A percentile compares a stretch with the other conserved stretches of the same genome.
Conservation (phyloP, 176 grass and related monocot species). For the Tuctoria greenei region DNA sequence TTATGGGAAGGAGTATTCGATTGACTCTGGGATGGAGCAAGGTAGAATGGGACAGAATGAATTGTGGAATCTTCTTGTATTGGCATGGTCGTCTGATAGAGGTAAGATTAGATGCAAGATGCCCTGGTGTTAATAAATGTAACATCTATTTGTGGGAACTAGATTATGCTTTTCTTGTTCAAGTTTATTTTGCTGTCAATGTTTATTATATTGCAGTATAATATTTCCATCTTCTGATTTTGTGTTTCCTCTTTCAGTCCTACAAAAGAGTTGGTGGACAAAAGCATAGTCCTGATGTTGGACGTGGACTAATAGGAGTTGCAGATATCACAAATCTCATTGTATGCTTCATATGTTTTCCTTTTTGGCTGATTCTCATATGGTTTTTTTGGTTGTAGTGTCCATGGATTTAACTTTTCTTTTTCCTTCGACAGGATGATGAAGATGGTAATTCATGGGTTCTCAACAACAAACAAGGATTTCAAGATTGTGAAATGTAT, state of each 20-base stretch:
- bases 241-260: conserved; percentile 51
- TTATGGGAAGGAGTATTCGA: conserved; percentile 59
- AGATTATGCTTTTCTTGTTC: not conserved
- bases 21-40: conserved; percentile 79
- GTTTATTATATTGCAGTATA: not conserved
- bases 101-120: conserved; percentile 39
- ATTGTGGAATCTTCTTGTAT: conserved; percentile 84
- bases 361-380: not conserved
- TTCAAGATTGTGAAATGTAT: conserved; percentile 89
- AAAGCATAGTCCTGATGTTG: conserved; percentile 59
- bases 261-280: conserved; percentile 85
- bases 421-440: conserved; percentile 62
- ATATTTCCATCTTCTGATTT: conserved; percentile 13
- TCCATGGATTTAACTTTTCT: conserved; percentile 25
- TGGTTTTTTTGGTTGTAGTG: not conserved
- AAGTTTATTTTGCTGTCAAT: conserved; percentile 24
- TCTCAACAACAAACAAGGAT: conserved; percentile 86
- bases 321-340: conserved; percentile 73
- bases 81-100: conserved; percentile 91
- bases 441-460: conserved; percentile 71
- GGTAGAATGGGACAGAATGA: conserved; percentile 74
- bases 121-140: conserved; percentile 10
- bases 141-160: conserved; percentile 16
- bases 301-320: conserved; percentile 78
- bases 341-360: conserved; percentile 50